Conservation (phyloP, 441 rosid genomes). For the Euphorbia schlechtendalii region DNA sequence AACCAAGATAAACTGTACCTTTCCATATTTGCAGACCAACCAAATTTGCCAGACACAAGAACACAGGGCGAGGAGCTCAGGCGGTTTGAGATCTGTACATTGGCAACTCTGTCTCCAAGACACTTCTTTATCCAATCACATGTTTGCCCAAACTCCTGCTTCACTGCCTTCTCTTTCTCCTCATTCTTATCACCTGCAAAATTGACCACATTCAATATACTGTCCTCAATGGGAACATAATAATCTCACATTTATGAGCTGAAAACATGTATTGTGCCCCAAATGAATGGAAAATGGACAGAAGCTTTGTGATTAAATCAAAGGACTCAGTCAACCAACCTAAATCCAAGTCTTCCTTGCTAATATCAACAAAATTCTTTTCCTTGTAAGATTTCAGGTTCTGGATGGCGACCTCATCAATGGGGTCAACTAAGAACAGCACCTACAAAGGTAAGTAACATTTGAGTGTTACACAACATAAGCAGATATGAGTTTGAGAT, state of each 20-base stretch:
- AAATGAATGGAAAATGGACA: background rate
- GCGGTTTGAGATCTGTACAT: slow-evolving; percentile 80
- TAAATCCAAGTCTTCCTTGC: slow-evolving; percentile 95
- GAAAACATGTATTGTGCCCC: background rate
- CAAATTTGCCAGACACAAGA: slow-evolving; percentile 86
- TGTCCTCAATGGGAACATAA: background rate
- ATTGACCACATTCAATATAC: slow-evolving; percentile 6
- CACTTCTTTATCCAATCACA: slow-evolving; percentile 94
- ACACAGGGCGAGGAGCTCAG: slow-evolving; percentile 95
- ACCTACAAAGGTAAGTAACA: slow-evolving; percentile 38
- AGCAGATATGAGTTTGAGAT: background rate
- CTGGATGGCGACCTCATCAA: slow-evolving; percentile 94
- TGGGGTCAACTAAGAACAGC: slow-evolving; percentile 79
- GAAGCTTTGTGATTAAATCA: background rate
- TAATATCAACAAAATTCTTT: slow-evolving; percentile 84
- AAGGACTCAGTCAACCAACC: slow-evolving; percentile 27
- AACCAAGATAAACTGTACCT: slow-evolving; percentile 63
- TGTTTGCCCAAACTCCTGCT: slow-evolving; percentile 81
- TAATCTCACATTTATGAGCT: background rate
- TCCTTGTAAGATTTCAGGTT: slow-evolving; percentile 85
- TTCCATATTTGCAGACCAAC: slow-evolving; percentile 99
- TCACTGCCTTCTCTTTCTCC: slow-evolving; percentile 69
- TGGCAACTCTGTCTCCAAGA: slow-evolving; percentile 82
- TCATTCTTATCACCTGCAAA: slow-evolving; percentile 82
- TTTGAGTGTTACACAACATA: background rate